These are phyloP conservation scores for Zalerion maritima DNA, from an alignment of 495 filamentous ascomycete genomes.

Conservation along the genomic window DNA sequence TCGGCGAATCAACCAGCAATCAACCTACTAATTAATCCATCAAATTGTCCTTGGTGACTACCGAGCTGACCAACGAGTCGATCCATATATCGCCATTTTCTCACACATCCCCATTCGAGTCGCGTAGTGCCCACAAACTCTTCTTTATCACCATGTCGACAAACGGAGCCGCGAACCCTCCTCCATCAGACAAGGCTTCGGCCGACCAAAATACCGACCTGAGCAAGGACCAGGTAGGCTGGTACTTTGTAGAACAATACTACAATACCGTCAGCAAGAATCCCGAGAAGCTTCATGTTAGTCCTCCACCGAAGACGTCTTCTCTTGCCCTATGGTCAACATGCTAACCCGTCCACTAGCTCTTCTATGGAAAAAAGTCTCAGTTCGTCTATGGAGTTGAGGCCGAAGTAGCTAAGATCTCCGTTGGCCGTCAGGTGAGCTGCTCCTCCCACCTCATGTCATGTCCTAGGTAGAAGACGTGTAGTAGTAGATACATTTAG, in stretches of 20 bases:
- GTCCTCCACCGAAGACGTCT: conserved; percentile 14
- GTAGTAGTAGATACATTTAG: not conserved
- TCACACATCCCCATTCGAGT: conserved; percentile 3
- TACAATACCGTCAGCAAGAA: conserved; percentile 92
- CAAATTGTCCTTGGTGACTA: conserved; percentile 1
- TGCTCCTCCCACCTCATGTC: conserved; percentile 1
- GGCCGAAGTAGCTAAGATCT: conserved; percentile 69
- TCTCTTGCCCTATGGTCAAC: too few relatives aligned
- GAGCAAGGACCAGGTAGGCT: conserved; percentile 81
- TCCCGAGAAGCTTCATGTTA: conserved; percentile 82
- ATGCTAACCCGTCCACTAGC: too few relatives aligned
- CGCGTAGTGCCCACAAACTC: conserved; percentile 1
- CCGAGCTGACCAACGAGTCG: conserved; percentile 2
- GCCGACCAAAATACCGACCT: conserved; percentile 16
- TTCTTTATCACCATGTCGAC: conserved; percentile 30
- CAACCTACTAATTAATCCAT: conserved; percentile 5
- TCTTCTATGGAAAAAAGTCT: conserved; percentile 73
- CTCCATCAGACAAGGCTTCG: conserved; percentile 7
- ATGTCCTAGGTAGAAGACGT: conserved; percentile 2
- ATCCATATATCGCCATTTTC: conserved; percentile 7
- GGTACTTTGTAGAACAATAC: conserved; percentile 99
- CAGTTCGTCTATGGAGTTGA: conserved; percentile 77
- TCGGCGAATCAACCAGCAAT: conserved; percentile 2
- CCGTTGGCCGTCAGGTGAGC: conserved; percentile 72
- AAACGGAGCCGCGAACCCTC: conserved; percentile 22